Conservation (phyloP, 2,329 filamentous ascomycete species). For the Cryphonectria carpinicola region DNA sequence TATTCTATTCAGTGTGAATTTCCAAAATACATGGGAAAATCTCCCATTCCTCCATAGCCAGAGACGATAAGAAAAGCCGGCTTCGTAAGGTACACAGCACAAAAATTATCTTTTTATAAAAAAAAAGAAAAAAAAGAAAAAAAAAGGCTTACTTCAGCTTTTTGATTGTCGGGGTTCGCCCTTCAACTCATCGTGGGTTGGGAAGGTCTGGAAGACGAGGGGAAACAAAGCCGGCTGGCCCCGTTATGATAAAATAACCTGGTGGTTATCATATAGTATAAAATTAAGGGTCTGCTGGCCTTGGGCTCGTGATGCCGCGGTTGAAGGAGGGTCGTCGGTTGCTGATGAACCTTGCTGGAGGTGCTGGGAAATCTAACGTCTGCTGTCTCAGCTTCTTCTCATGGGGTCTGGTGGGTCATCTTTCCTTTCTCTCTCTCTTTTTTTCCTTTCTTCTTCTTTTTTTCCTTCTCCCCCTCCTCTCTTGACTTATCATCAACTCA, state of each 20-base stretch:
- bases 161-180: not conserved
- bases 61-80: not conserved
- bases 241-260: not conserved
- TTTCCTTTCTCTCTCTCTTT: not conserved
- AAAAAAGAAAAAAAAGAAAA: not conserved
- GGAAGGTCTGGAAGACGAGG: not conserved
- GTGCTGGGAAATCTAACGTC: not conserved
- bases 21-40: not conserved
- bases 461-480: not conserved
- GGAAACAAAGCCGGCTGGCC: not conserved
- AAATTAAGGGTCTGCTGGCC: not conserved
- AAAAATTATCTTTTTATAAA: no score
- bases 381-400: not conserved
- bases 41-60: not conserved
- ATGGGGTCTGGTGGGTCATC: not conserved
- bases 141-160: not conserved
- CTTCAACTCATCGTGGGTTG: not conserved
- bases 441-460: not conserved
- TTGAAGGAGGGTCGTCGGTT: not conserved
- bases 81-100: not conserved
- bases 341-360: not conserved
- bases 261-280: no score
- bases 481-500: not conserved
- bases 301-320: not conserved
- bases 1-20: not conserved